Conservation (phyloP, 2,329 filamentous ascomycete genomes). For the Thyridium curvatum region DNA sequence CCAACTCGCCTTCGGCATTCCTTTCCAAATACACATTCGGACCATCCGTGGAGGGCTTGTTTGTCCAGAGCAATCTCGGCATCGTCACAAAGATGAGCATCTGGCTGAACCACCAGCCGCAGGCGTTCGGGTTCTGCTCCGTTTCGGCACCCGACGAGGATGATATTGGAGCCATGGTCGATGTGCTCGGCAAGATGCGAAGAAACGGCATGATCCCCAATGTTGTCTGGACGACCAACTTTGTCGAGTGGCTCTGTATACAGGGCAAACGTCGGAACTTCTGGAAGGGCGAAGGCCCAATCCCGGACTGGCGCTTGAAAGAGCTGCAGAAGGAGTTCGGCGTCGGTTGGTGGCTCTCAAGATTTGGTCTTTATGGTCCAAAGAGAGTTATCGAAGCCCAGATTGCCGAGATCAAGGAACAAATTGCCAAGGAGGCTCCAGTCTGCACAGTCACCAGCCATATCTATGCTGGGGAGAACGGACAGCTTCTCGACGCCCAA, state of each 20-base stretch:
- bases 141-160: conserved; percentile 38
- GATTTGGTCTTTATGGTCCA: conserved; percentile 36
- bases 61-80: conserved; percentile 46
- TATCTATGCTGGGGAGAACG: conserved; percentile 29
- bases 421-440: conserved; percentile 25
- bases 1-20: conserved; percentile 29
- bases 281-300: conserved; percentile 34
- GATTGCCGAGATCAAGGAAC: conserved; percentile 30
- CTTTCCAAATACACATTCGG: conserved; percentile 31
- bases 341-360: conserved; percentile 35
- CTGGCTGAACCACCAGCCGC: conserved; percentile 29
- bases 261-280: conserved; percentile 33
- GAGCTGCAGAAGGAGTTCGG: conserved; percentile 34
- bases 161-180: conserved; percentile 35
- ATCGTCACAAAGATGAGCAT: conserved; percentile 51
- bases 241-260: conserved; percentile 38
- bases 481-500: conserved; percentile 28
- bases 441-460: conserved; percentile 27
- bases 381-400: conserved; percentile 34
- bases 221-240: conserved; percentile 35
- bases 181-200: conserved; percentile 35
- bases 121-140: conserved; percentile 38
- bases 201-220: conserved; percentile 34
- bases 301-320: conserved; percentile 36
- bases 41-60: conserved; percentile 38